These are phyloP conservation scores for Dryadomyces quercivorus DNA, from an alignment of 2,329 filamentous ascomycete genomes.

Conservation along the genomic window DNA sequence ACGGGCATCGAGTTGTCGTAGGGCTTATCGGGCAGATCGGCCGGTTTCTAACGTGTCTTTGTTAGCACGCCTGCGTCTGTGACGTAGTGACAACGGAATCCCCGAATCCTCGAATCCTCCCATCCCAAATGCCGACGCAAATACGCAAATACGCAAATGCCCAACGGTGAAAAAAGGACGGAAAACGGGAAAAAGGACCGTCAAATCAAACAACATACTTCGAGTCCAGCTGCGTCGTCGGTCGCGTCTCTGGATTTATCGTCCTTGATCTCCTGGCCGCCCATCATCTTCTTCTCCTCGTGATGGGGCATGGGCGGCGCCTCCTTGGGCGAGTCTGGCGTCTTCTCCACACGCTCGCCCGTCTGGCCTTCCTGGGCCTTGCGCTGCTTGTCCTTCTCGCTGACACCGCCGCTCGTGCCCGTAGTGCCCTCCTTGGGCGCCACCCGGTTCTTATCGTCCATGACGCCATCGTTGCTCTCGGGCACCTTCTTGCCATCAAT, in stretches of 20 bases:
- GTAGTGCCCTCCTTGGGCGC: slow-evolving; percentile 75
- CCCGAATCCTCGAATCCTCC: neutral
- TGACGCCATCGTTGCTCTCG: slow-evolving; percentile 65
- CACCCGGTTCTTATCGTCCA: slow-evolving; percentile 73
- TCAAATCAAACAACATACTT: slow-evolving; percentile 32
- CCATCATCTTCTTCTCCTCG: slow-evolving; percentile 57
- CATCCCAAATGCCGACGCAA: too few relatives aligned
- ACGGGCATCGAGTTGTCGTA: slow-evolving; percentile 62
- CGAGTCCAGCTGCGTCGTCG: slow-evolving; percentile 36
- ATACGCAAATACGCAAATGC: too few relatives aligned
- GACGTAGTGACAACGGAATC: neutral
- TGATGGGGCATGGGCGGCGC: slow-evolving; percentile 70
- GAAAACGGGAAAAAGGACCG: neutral
- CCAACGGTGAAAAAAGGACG: too few relatives aligned
- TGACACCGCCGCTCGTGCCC: slow-evolving; percentile 81
- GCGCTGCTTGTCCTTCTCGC: slow-evolving; percentile 69
- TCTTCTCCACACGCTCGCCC: slow-evolving; percentile 56
- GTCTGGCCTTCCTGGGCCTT: slow-evolving; percentile 55
- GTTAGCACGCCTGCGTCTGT: neutral
- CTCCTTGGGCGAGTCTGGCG: slow-evolving; percentile 75
- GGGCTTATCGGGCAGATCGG: slow-evolving; percentile 65
- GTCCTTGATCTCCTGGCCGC: slow-evolving; percentile 24
- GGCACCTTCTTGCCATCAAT: slow-evolving; percentile 50
- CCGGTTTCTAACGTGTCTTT: slow-evolving; percentile 51
- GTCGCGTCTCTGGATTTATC: slow-evolving; percentile 26